A percentile compares a stretch with the other conserved stretches of the same genome.
Evolutionary conservation across 208 protist genomes (phyloP).

Genomic region (Trypanosoma rangeli): DNA sequence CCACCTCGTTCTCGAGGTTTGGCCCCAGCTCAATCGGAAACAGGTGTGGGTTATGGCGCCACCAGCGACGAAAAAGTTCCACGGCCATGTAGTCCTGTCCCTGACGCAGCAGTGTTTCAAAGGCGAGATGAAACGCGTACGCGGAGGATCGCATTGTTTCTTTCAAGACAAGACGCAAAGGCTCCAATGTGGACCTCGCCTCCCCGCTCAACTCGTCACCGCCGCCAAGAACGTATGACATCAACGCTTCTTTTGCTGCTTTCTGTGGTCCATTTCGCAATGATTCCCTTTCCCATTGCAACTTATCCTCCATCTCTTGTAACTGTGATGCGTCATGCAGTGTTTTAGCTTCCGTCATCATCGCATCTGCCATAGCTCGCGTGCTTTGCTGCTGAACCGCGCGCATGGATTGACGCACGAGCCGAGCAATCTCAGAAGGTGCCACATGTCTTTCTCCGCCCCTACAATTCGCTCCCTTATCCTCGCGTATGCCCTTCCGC

Average conservation of each 20-base stretch:
- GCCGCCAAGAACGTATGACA: constrained; percentile 6
- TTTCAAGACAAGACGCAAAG: constrained; percentile 20
- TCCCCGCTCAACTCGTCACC: background rate
- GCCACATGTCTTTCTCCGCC: background rate
- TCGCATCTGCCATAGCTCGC: background rate
- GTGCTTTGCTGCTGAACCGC: constrained; percentile 1
- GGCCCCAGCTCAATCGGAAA: constrained; percentile 52
- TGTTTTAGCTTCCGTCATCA: background rate
- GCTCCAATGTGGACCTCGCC: background rate
- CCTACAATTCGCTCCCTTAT: background rate
- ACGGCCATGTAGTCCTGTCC: constrained; percentile 31
- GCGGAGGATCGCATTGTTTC: constrained; percentile 41
- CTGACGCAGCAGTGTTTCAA: constrained; percentile 43
- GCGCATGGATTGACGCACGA: constrained; percentile 18
- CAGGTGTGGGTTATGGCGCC: constrained; percentile 68
- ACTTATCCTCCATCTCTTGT: background rate
- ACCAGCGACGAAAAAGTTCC: constrained; percentile 69
- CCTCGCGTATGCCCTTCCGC: background rate
- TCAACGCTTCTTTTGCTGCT: background rate
- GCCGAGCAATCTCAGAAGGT: constrained; percentile 10
- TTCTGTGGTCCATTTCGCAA: background rate
- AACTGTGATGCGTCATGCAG: no score
- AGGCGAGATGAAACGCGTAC: constrained; percentile 55
- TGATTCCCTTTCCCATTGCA: background rate
- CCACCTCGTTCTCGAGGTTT: constrained; percentile 25